A percentile compares a stretch with the other conserved stretches of the same genome.
phyloP scores from a whole-genome alignment of 2,329 filamentous ascomycete species.

The Trichoderma brevicompactum region DNA sequence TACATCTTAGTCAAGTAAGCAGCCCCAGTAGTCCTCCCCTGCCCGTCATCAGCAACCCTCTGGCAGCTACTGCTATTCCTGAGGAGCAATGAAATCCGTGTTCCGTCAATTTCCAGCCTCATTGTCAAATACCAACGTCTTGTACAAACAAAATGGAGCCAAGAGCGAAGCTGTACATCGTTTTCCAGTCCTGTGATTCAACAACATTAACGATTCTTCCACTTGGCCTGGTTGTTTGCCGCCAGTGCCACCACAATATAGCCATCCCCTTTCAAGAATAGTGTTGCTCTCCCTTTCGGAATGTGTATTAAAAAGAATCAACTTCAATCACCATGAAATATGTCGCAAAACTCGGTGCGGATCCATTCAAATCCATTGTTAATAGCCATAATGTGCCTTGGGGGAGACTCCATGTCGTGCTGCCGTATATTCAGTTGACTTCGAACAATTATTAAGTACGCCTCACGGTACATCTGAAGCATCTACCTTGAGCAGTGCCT shows the following conservation, averaged over 20 bases:
- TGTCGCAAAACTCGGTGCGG: not conserved
- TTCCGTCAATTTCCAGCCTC: slow-evolving; percentile 18
- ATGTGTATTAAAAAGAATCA: not conserved
- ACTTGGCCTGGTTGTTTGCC: not conserved
- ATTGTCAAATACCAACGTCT: slow-evolving; percentile 21
- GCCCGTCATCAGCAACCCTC: not conserved
- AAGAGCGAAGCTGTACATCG: slow-evolving; percentile 26
- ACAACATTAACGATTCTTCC: slow-evolving; percentile 26
- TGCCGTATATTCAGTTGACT: slow-evolving; percentile 24
- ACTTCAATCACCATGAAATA: not conserved
- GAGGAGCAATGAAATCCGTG: not conserved
- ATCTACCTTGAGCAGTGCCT: not conserved
- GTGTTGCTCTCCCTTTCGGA: slow-evolving; percentile 6
- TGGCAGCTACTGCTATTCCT: not conserved
- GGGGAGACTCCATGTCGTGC: not conserved
- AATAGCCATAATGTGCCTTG: not conserved
- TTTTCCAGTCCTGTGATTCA: slow-evolving; percentile 24
- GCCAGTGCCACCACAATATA: slow-evolving; percentile 3
- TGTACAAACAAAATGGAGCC: slow-evolving; percentile 29
- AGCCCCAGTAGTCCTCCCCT: not conserved
- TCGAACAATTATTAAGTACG: slow-evolving; percentile 9
- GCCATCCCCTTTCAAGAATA: not conserved
- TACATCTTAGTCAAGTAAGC: slow-evolving; percentile 16
- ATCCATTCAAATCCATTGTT: not conserved
- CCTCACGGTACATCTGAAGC: not conserved